Percentiles rank a stretch among this genome's conserved stretches.
phyloP scores from a whole-genome alignment of 2,329 filamentous ascomycete species.

The Escovopsis sp. region DNA sequence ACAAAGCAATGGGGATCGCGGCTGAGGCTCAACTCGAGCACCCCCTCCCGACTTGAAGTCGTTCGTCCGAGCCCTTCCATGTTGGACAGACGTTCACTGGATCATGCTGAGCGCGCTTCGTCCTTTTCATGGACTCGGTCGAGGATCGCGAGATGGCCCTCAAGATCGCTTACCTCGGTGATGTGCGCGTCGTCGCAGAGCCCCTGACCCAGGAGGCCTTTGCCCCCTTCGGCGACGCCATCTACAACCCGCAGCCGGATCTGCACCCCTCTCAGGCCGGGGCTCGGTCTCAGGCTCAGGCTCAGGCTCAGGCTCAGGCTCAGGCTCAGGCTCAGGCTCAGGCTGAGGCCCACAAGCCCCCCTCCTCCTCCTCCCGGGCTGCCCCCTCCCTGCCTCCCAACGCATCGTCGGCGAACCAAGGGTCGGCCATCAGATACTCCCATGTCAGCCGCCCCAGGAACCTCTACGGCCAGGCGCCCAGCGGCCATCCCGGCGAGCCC shows the following conservation, averaged over 20 bases:
- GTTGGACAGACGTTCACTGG: no score
- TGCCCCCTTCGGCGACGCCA: slow-evolving; percentile 66
- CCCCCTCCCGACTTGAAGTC: no score
- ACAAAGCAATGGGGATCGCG: no score
- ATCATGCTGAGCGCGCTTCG: no score
- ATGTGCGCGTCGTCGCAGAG: slow-evolving; percentile 34
- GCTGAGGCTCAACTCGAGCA: no score
- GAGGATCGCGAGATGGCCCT: slow-evolving; percentile 12
- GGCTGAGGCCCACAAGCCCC: no score
- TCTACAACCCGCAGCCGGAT: slow-evolving; percentile 53
- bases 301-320: no score
- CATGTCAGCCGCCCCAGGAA: slow-evolving; percentile 61
- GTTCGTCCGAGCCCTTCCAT: no score
- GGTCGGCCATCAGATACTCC: slow-evolving; percentile 73
- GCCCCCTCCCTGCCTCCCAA: slow-evolving; percentile 24
- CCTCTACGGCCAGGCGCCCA: slow-evolving; percentile 52
- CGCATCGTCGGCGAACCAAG: slow-evolving; percentile 61
- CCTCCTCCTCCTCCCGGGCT: slow-evolving; percentile 25
- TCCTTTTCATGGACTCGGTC: background rate
- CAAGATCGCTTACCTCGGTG: slow-evolving; percentile 9
- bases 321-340: no score
- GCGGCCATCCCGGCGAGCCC: slow-evolving; percentile 30
- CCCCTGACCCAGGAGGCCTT: slow-evolving; percentile 58
- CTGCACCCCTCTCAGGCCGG: slow-evolving; percentile 28
- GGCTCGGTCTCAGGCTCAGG: no score